Evolutionary conservation across 345 rosid species (phyloP), one percentile per base, ranked within the genome.

Genomic region (Arabis alpina): DNA sequence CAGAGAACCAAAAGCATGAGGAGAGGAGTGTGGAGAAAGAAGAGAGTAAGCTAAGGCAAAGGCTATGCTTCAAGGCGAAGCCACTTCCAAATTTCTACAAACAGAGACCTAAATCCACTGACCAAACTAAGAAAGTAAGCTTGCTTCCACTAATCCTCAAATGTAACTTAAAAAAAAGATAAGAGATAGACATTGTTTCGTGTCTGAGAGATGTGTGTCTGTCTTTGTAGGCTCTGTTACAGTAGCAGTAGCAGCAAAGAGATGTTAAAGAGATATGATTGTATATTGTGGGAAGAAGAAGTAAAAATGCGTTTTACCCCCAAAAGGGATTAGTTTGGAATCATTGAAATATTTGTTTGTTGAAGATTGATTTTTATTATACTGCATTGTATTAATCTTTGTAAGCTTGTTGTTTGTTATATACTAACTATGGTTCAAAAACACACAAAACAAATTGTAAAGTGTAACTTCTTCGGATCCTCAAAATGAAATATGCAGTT

Each of bases 31-130:
- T 85, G 61, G 96, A 71, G 81, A 75, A 84, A 61, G 92, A 93
- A 73, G 69, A 84, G 71, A 86, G 82, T 66, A 88, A 76, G 75
- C 77, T 85, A 75, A 41, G 87, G 8, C 82, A 81, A 81, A 85
- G 70, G 71, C 85, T 88, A 54, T 88, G 98, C 84, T 93, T 90
- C 86, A 93, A 90, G 81, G 97, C 98, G 23, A 84, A 89, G 74
- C 98, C 97, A 45, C 82, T 93, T 63, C 98, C 98, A 6, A 77
- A 82, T n/a, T 93, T 93, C 63, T 93, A 93, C 70, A 87, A 82
- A 76, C 85, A 84, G 37, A 84, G 84, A 69, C 72, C 72, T 62
- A 52, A 73, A 64, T 40, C 61, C 5, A 80, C 66, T 3, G 77
- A 68, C 70, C 85, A 79, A 70, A 55, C 71, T 24, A 79, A 80